Evolutionary conservation across 306 rosid genomes (phyloP).

Genomic region (Abrus pulchellus): DNA sequence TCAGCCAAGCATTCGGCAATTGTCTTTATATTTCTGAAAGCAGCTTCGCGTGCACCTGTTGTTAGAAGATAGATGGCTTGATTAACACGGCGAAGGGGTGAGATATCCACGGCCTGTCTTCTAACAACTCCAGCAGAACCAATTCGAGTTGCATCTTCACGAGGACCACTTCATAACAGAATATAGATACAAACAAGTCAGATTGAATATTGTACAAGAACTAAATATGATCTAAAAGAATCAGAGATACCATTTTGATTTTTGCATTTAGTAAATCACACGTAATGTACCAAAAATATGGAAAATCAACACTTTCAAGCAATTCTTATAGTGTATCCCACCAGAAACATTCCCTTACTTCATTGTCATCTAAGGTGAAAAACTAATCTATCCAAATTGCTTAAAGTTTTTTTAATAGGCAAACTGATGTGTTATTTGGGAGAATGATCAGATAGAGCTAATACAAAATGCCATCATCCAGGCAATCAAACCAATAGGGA

Average conservation of each 20-base stretch:
- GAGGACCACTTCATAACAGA: conserved; percentile 61
- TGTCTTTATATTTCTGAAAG: conserved; percentile 71
- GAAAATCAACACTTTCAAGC: too few species aligned
- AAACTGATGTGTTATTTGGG: not conserved
- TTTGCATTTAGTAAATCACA: too few species aligned
- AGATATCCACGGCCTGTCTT: conserved; percentile 78
- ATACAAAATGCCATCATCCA: conserved; percentile 50
- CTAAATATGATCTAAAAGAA: too few species aligned
- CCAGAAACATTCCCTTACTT: too few species aligned
- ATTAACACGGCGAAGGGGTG: conserved; percentile 73
- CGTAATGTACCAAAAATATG: too few species aligned
- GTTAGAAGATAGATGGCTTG: conserved; percentile 76
- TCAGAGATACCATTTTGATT: too few species aligned
- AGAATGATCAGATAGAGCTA: conserved; percentile 63
- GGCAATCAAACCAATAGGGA: conserved; percentile 61
- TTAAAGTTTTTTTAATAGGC: too few species aligned
- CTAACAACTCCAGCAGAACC: conserved; percentile 82
- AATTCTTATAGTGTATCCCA: too few species aligned
- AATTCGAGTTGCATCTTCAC: conserved; percentile 76
- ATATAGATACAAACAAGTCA: not conserved
- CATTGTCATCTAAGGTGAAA: too few species aligned
- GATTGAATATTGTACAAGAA: not conserved
- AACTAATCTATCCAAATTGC: too few species aligned
- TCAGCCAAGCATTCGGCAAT: conserved; percentile 78
- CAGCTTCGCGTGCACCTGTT: conserved; percentile 76